A percentile compares a stretch with the other conserved stretches of the same genome.
Conservation (phyloP, 2,329 filamentous ascomycete genomes). For the Ceratocystis lukuohia region DNA sequence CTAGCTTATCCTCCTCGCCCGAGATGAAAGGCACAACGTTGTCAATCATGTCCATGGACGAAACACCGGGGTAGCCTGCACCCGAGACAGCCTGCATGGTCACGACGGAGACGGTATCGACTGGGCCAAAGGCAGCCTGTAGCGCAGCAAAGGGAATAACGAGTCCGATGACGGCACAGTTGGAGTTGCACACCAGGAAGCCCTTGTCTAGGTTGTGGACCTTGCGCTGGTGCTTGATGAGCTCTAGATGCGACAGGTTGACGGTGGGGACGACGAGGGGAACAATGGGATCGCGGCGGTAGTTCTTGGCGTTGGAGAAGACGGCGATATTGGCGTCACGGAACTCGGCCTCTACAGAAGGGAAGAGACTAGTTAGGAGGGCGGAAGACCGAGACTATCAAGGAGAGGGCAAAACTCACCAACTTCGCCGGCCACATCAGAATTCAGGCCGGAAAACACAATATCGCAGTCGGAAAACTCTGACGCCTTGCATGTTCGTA, state of each 20-base stretch:
- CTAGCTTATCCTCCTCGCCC: constrained; percentile 91
- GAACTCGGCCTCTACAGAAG: constrained; percentile 65
- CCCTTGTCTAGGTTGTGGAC: constrained; percentile 63
- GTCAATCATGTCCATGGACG: constrained; percentile 90
- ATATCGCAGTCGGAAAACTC: constrained; percentile 85
- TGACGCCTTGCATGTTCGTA: constrained; percentile 69
- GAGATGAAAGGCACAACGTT: constrained; percentile 90
- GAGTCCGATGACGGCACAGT: constrained; percentile 92
- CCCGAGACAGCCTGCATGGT: constrained; percentile 93
- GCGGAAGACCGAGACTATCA: not conserved
- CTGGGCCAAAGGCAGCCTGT: constrained; percentile 71
- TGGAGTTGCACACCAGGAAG: constrained; percentile 94
- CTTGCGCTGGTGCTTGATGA: constrained; percentile 78
- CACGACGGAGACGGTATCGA: constrained; percentile 63
- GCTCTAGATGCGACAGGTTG: constrained; percentile 72
- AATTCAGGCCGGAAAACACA: constrained; percentile 84
- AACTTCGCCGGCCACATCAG: constrained; percentile 82
- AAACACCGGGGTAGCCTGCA: constrained; percentile 79
- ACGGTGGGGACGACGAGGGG: constrained; percentile 92
- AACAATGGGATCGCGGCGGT: constrained; percentile 77
- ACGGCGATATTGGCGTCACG: constrained; percentile 75
- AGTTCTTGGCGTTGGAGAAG: constrained; percentile 97
- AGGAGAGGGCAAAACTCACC: constrained; percentile 38
- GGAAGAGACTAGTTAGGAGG: not conserved
- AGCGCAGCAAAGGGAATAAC: constrained; percentile 91